Evolutionary conservation across 2,329 filamentous ascomycete genomes (phyloP).

Genomic region (Epichloe baconii): DNA sequence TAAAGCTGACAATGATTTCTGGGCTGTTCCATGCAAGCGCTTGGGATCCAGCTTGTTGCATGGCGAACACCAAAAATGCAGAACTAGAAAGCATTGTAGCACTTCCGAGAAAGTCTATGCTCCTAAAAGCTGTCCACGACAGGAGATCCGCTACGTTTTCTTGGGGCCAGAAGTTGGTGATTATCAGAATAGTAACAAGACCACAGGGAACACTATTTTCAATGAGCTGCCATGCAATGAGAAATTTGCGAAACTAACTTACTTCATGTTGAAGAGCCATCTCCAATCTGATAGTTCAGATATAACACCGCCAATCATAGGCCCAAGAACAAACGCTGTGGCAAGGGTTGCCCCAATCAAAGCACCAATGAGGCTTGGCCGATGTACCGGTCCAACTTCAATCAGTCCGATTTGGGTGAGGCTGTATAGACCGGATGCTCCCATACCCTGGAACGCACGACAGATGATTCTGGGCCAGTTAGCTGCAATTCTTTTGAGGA

Average conservation of each 20-base stretch:
- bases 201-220: conserved; percentile 35
- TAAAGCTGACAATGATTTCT: conserved; percentile 35
- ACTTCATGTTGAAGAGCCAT: conserved; percentile 52
- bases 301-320: conserved; percentile 43
- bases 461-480: conserved; percentile 36
- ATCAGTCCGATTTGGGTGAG: conserved; percentile 44
- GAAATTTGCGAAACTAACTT: conserved; percentile 10
- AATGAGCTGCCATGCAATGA: conserved; percentile 5
- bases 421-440: conserved; percentile 49
- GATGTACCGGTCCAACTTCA: conserved; percentile 40
- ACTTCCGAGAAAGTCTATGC: conserved; percentile 40
- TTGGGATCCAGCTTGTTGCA: conserved; percentile 43
- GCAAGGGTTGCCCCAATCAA: conserved; percentile 43
- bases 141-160: conserved; percentile 22
- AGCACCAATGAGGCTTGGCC: conserved; percentile 39
- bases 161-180: conserved; percentile 34
- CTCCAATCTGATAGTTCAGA: conserved; percentile 41
- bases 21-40: conserved; percentile 38
- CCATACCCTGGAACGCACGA: conserved; percentile 46
- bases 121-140: conserved; percentile 29
- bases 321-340: conserved; percentile 44
- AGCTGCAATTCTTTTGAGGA: conserved; percentile 5
- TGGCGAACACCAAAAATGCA: conserved; percentile 39
- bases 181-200: conserved; percentile 29
- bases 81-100: conserved; percentile 37